Evolutionary conservation across 331 rosid genomes (phyloP), one percentile per base, ranked within the genome.

Genomic region (Telfairia occidentalis): DNA sequence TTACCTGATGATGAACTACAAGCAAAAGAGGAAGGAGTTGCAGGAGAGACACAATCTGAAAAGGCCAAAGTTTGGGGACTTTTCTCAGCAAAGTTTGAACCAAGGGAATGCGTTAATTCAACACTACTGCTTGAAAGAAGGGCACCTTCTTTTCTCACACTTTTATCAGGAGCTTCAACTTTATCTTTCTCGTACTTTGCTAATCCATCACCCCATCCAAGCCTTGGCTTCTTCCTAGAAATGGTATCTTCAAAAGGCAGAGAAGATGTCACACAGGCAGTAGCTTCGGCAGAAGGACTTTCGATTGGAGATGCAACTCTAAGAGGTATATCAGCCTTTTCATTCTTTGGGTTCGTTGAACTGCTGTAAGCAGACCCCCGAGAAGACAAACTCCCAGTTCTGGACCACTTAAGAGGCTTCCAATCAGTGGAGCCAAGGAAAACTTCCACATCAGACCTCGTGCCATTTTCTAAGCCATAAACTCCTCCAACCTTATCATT

Each of bases 121-220:
- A 61, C 40, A 70, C 77, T 89, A 37, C 89, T 61, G 55, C 43
- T 64, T 54, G 85, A 79, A 82, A 84, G 38, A 65, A 79, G 75
- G 74, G 79, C 78, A 30, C 77, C 94, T 76, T 90, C 94, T 78
- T 86, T 95, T 74, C 75, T 80, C 58, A 81, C 73, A 38, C 71
- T 67, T 12, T 72, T 77, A 74, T 90, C 99, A 74, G 97, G 96
- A 23, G 71, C 93, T 37, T 91, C 98, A 19, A 91, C 89, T 81
- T 85, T 92, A 82, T 92, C 87, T 80, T 90, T 96, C 91, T 96
- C 99, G 46, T 89, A 96, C 90, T 92, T 96, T 13, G 99, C 97
- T 66, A 96, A 86, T 23, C 99, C 99, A 78, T 96, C 99, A 1
- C 99, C 99, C 99, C 99, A 96, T 50, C 87, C 87, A 72, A 96